phyloP scores from a whole-genome alignment of 2,329 filamentous ascomycete species.

The Alternaria sp. region DNA sequence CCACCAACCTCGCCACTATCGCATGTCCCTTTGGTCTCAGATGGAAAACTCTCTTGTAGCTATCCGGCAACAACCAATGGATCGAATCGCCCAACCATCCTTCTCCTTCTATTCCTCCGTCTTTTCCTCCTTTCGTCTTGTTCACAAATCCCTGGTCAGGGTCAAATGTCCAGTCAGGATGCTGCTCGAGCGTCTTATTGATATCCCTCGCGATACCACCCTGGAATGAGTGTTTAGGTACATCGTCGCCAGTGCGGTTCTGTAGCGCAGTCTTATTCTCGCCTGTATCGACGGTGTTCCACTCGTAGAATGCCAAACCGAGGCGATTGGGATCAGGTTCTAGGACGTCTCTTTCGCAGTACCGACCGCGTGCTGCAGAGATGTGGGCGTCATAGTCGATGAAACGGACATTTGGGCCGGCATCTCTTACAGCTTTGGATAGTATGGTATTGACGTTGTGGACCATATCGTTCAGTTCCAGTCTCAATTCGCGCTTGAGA shows the following conservation, averaged over 20 bases:
- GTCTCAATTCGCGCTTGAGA: slow-evolving; percentile 33
- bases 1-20: slow-evolving; percentile 25
- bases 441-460: slow-evolving; percentile 26
- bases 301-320: slow-evolving; percentile 43
- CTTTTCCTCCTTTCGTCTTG: slow-evolving; percentile 14
- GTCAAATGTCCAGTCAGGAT: slow-evolving; percentile 40
- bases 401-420: neutral
- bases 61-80: slow-evolving; percentile 43
- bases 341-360: neutral
- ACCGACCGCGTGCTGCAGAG: neutral
- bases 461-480: slow-evolving; percentile 39
- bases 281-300: slow-evolving; percentile 38
- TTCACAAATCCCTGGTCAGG: slow-evolving; percentile 34
- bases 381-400: neutral
- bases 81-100: slow-evolving; percentile 22
- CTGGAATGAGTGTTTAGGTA: slow-evolving; percentile 34
- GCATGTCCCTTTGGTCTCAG: slow-evolving; percentile 34
- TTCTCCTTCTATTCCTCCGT: neutral
- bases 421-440: neutral
- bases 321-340: slow-evolving; percentile 29
- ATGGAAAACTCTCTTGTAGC: slow-evolving; percentile 42
- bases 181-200: slow-evolving; percentile 33
- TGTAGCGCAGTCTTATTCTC: slow-evolving; percentile 32
- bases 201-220: slow-evolving; percentile 33
- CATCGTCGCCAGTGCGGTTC: slow-evolving; percentile 14